These are phyloP conservation scores for Epichloe gansuensis DNA, from an alignment of 2,329 filamentous ascomycete genomes.

Conservation along the genomic window DNA sequence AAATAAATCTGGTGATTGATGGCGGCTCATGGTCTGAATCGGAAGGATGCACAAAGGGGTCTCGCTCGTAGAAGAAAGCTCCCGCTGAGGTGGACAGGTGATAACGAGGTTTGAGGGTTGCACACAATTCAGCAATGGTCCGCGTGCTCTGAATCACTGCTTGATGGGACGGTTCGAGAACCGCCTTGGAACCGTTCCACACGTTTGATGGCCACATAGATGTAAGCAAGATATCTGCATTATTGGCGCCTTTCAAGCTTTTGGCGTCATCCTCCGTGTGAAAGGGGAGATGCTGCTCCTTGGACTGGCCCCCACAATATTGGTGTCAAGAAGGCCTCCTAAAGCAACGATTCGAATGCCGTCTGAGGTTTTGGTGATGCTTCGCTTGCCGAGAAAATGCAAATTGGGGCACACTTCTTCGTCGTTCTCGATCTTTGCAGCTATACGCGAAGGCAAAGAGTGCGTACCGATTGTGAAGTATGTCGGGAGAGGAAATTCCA, in stretches of 20 bases:
- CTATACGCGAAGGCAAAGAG: slow-evolving; percentile 57
- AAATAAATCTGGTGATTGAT: slow-evolving; percentile 77
- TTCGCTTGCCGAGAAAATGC: slow-evolving; percentile 78
- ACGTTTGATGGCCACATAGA: slow-evolving; percentile 72
- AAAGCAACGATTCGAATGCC: slow-evolving; percentile 79
- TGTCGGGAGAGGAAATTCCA: slow-evolving; percentile 66
- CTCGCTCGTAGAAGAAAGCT: slow-evolving; percentile 72
- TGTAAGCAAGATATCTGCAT: slow-evolving; percentile 78
- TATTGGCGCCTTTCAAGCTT: slow-evolving; percentile 61
- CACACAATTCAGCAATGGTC: slow-evolving; percentile 66
- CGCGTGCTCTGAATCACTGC: slow-evolving; percentile 43
- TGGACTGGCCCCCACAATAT: slow-evolving; percentile 50
- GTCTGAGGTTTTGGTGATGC: slow-evolving; percentile 78
- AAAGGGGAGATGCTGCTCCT: slow-evolving; percentile 63
- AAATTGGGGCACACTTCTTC: slow-evolving; percentile 80
- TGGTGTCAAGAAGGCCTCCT: slow-evolving; percentile 58
- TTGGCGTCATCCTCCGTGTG: slow-evolving; percentile 71
- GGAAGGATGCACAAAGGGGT: slow-evolving; percentile 70
- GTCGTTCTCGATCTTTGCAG: slow-evolving; percentile 61
- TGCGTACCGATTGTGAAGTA: slow-evolving; percentile 78
- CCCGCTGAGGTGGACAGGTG: slow-evolving; percentile 63
- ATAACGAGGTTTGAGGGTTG: slow-evolving; percentile 76
- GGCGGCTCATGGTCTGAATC: slow-evolving; percentile 35
- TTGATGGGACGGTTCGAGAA: slow-evolving; percentile 41
- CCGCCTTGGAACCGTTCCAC: slow-evolving; percentile 53